phyloP scores from a whole-genome alignment of 306 rosid genomes.

The Herpetospermum pedunculosum region DNA sequence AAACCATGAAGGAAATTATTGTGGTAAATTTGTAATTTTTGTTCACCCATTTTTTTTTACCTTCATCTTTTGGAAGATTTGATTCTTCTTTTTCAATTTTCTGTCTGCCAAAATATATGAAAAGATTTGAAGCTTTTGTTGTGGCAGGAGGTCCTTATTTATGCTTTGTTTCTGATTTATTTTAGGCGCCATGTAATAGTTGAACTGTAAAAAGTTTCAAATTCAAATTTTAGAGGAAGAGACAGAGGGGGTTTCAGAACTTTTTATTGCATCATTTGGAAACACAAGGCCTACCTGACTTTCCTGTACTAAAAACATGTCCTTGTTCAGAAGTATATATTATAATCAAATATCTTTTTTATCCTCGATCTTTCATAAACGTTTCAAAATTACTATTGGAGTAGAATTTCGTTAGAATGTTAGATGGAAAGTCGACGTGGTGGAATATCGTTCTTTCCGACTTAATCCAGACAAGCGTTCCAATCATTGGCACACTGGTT shows the following conservation, averaged over 20 bases:
- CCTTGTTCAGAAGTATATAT: background rate
- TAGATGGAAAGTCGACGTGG: no score
- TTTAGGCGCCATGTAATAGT: background rate
- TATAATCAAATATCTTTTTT: no score
- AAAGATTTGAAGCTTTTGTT: background rate
- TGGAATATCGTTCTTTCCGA: no score
- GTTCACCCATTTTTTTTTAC: background rate
- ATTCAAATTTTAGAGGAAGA: background rate
- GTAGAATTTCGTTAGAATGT: no score
- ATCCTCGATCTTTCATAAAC: no score
- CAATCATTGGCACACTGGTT: no score
- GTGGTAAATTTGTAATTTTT: background rate
- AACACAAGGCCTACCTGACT: background rate
- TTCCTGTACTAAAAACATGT: background rate
- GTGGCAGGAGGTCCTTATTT: background rate
- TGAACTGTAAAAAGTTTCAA: background rate
- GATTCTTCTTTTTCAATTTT: background rate
- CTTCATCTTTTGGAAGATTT: background rate
- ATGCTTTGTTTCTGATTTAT: background rate
- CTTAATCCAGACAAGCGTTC: no score
- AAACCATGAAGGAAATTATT: constrained; percentile 38
- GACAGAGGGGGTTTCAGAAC: background rate
- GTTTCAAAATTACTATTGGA: no score
- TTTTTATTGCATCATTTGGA: background rate
- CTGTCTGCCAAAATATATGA: background rate